Evolutionary conservation across 2,329 filamentous ascomycete species (phyloP), one percentile per base, ranked within the genome.

Genomic region (Fusarium nodosum): DNA sequence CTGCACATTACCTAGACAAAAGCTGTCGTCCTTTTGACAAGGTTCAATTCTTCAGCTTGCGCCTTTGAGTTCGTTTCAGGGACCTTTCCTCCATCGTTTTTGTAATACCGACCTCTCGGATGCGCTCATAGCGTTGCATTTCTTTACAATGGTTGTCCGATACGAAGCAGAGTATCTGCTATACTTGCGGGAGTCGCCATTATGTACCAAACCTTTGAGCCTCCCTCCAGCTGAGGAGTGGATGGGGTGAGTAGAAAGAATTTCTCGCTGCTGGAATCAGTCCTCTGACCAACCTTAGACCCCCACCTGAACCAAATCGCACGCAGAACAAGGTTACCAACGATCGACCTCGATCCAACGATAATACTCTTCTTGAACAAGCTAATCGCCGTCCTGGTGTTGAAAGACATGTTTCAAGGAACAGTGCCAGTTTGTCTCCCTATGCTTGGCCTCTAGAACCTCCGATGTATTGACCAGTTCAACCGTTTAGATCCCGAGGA

Each of bases 141-240:
- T 55, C 68, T 71, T 71, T 74, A 79, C 75, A 68, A 88, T 88
- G 85, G 82, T 84, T 77, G 79, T 84, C 76, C 87, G 88, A 84
- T 97, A 97, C 80, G 87, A 91, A 67, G 85, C 88, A 80, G 92
- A 94, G 69, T 87, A 92, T 81, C 85, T 98, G 73, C 84, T 93
- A 75, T 85, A 86, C 78, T 84, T 98, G 75, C 88, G 91, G 80
- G 85, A 91, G 64, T 97, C 95, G 69, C 94, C 94, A 71, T 85
- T 97, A 79, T 94, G 94, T 76, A 83, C 87, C 74, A 97, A 93
- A 81, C 95, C 95, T 47, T 84, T 90, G 68, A 87, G 86, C 69
- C 86, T 97, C 46, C 94, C 94, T 70, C 91, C 93, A 28, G 87
- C 91, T 68, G 93, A 97, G 82, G 93, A 97, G 84, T 98, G 94